Conservation (phyloP, 306 rosid genomes). For the Cucumis hystrix region DNA sequence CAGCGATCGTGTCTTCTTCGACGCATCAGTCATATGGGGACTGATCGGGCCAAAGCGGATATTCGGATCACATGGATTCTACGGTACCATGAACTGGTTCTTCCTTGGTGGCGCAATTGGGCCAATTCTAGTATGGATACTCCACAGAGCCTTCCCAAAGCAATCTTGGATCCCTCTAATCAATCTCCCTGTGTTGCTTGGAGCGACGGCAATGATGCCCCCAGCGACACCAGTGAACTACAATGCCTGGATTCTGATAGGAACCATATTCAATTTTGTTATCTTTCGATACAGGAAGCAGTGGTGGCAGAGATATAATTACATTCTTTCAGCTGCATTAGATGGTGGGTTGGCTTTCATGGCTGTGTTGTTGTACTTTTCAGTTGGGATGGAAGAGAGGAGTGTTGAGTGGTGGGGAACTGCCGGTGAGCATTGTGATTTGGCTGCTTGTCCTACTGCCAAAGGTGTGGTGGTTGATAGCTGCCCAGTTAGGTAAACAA, state of each 20-base stretch:
- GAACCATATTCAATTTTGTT: constrained; percentile 7
- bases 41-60: constrained; percentile 21
- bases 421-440: constrained; percentile 46
- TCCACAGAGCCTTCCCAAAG: constrained; percentile 13
- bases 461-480: constrained; percentile 28
- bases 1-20: constrained; percentile 17
- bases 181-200: constrained; percentile 6
- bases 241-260: constrained; percentile 2
- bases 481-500: constrained; percentile 19
- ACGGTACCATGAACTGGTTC: constrained; percentile 23
- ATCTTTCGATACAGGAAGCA: not conserved
- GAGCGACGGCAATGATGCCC: constrained; percentile 4
- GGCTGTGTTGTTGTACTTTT: constrained; percentile 40
- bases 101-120: constrained; percentile 18
- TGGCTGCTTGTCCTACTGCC: constrained; percentile 59
- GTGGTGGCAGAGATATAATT: constrained; percentile 11
- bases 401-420: constrained; percentile 49
- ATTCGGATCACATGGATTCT: constrained; percentile 17
- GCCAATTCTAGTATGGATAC: constrained; percentile 9
- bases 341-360: constrained; percentile 28
- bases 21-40: constrained; percentile 26
- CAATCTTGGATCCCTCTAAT: constrained; percentile 15
- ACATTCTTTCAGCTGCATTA: constrained; percentile 10
- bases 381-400: constrained; percentile 29
- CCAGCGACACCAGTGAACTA: constrained; percentile 3